phyloP scores from a whole-genome alignment of 2,329 filamentous ascomycete genomes.

The Akanthomyces uredinophilus region DNA sequence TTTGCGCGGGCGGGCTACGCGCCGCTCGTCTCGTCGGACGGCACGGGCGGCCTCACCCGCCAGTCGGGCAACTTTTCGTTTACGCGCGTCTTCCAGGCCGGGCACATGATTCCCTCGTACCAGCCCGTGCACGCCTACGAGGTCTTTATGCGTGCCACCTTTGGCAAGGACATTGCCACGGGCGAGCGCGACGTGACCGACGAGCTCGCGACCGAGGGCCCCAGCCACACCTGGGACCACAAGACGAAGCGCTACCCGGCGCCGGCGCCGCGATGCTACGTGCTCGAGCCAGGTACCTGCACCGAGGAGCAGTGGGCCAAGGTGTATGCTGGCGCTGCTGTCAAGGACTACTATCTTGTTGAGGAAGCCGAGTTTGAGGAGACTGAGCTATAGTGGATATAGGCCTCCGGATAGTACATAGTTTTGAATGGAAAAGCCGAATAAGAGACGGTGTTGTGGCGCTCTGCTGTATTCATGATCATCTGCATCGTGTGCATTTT shows the following conservation, averaged over 20 bases:
- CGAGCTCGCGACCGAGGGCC: conserved; percentile 46
- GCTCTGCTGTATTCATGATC: neutral
- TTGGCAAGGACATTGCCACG: conserved; percentile 48
- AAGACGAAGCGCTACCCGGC: conserved; percentile 44
- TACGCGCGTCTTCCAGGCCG: conserved; percentile 59
- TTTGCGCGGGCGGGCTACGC: conserved; percentile 63
- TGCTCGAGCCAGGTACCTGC: conserved; percentile 53
- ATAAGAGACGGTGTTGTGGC: neutral
- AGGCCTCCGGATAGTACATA: no score
- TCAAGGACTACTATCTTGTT: conserved; percentile 35
- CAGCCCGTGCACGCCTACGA: conserved; percentile 53
- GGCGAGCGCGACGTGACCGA: conserved; percentile 47
- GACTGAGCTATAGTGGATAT: conserved; percentile 7
- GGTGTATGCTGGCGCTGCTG: conserved; percentile 47
- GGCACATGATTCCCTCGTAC: conserved; percentile 57
- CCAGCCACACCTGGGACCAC: conserved; percentile 54
- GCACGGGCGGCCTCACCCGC: conserved; percentile 62
- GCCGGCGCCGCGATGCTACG: conserved; percentile 52
- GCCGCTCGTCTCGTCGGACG: conserved; percentile 59
- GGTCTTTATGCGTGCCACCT: conserved; percentile 55
- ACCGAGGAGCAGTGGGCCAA: conserved; percentile 45
- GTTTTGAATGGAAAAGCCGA: neutral
- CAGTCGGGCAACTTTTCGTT: conserved; percentile 71
- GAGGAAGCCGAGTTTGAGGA: conserved; percentile 10
- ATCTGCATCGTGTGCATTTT: neutral